These are phyloP conservation scores for Tricharina praecox DNA, from an alignment of 495 filamentous ascomycete genomes.

Conservation along the genomic window DNA sequence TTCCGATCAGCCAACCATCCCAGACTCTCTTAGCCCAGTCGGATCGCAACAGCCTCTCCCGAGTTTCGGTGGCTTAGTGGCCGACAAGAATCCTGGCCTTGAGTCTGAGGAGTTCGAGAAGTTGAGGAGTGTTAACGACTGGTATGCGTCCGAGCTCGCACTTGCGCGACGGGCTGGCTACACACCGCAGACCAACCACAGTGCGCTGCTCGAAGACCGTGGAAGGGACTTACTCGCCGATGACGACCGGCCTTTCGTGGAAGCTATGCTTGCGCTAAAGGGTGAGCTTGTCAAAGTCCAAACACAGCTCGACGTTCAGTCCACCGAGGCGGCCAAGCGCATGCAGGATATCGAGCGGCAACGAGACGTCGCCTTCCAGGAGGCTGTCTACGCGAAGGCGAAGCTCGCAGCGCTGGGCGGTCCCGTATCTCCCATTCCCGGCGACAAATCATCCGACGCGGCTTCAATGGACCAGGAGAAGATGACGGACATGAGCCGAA, in stretches of 20 bases:
- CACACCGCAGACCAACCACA: constrained; percentile 50
- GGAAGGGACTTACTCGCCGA: constrained; percentile 63
- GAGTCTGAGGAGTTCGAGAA: constrained; percentile 57
- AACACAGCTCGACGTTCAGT: constrained; percentile 68
- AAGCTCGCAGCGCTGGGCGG: constrained; percentile 53
- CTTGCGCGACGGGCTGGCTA: constrained; percentile 81
- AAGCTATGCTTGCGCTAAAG: constrained; percentile 82
- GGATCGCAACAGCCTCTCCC: neutral
- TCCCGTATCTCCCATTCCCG: constrained; percentile 10
- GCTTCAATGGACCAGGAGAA: constrained; percentile 25
- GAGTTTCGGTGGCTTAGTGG: too few relatives aligned
- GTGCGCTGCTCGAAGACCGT: constrained; percentile 58
- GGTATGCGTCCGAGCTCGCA: constrained; percentile 90
- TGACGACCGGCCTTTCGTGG: constrained; percentile 78
- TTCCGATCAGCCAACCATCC: constrained; percentile 2
- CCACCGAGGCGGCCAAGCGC: constrained; percentile 62
- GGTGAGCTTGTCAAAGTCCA: constrained; percentile 72
- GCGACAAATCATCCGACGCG: constrained; percentile 19
- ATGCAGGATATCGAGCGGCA: constrained; percentile 89
- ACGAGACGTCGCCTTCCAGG: constrained; percentile 74
- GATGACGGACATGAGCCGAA: constrained; percentile 56
- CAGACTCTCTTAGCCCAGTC: neutral
- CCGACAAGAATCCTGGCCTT: too few relatives aligned
- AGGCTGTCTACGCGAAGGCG: constrained; percentile 87
- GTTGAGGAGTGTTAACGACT: constrained; percentile 70